Base-by-base conservation (phyloP, 176 grass and related monocot genomes). In the Calamus simplicifolius region DNA sequence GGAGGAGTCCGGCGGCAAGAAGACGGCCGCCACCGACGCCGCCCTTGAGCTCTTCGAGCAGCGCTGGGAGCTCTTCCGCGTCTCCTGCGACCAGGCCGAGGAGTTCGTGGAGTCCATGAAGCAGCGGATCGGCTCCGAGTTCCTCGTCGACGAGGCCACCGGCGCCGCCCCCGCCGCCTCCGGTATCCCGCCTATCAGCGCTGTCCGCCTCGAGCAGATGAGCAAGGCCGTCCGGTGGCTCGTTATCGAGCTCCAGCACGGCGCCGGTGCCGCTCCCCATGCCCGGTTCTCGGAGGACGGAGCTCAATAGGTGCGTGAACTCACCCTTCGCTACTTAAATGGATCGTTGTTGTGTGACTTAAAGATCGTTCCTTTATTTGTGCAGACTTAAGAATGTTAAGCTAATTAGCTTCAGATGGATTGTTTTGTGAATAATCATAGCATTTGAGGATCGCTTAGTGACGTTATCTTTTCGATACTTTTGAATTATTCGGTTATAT, bases 11-110 rank as follows among this genome's bases (percentile, higher is more conserved):
- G 72, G 66, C 48, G 82, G 79, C 61, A 57, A 73, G 59, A 84
- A 82, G 52, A 76, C 79, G 56, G 62, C 70, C 50, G 76, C 73
- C 51, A 86, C 79, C 52, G 85, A 80, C 62, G 66, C 74, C 4
- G 80, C 84, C 50, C 77, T 94, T n/a, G 89, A 94, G 84, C 49
- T 67, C 38, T 88, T 88, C 70, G 88, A 94, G 79, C 89, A 88
- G 61, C 77, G 72, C 15, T 94, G 84, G 89, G 89, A 94, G 67
- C 77, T 94, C 54, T 94, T 94, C 59, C 84, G 74, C 57, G 84
- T 88, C 19, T 70, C 84, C 55, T 94, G 77, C 74, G 84, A 94
- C 77, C 80, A 88, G 64, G 80, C 84, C 50, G 84, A 94, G 84
- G 84, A 87, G 69, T 76, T 94, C 67, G 68, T 94, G 38, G 84